Evolutionary conservation across 768 basidiomycete genomes (phyloP).

Genomic region (Pleurotus djamor): DNA sequence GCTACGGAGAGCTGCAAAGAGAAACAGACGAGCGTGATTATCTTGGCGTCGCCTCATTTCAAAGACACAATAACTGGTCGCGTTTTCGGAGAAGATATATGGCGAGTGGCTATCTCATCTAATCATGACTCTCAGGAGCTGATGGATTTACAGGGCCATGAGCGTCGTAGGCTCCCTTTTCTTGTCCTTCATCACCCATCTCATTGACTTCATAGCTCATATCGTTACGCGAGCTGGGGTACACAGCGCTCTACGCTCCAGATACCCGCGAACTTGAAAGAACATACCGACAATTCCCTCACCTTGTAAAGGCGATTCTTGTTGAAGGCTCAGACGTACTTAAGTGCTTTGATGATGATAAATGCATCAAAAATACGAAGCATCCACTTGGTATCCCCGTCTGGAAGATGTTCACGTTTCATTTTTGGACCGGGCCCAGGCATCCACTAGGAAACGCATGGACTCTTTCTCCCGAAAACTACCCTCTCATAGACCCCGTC

Average conservation of each 20-base stretch:
- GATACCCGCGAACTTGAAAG: neutral
- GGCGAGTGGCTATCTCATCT: slow-evolving; percentile 15
- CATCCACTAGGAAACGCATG: slow-evolving; percentile 23
- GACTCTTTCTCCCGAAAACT: slow-evolving; percentile 27
- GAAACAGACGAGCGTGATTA: slow-evolving; percentile 28
- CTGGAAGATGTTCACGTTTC: slow-evolving; percentile 33
- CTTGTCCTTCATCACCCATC: slow-evolving; percentile 17
- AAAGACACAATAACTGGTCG: slow-evolving; percentile 13
- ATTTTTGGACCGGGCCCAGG: slow-evolving; percentile 18
- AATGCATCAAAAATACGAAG: slow-evolving; percentile 20
- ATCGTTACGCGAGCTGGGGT: slow-evolving; percentile 16
- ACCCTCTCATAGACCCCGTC: slow-evolving; percentile 1
- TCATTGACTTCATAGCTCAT: slow-evolving; percentile 20
- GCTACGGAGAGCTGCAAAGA: slow-evolving; percentile 20
- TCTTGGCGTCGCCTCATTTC: slow-evolving; percentile 25
- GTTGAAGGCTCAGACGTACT: neutral
- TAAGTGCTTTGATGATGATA: neutral
- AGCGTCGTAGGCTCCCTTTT: slow-evolving; percentile 14
- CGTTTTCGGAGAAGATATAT: slow-evolving; percentile 25
- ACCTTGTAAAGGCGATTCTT: slow-evolving; percentile 26
- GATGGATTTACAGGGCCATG: slow-evolving; percentile 13
- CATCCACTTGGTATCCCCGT: slow-evolving; percentile 31
- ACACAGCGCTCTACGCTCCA: slow-evolving; percentile 8
- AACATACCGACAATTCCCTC: slow-evolving; percentile 16
- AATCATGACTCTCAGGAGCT: neutral